Conservation (phyloP, 2,329 filamentous ascomycete species). For the Cercospora zeae-maydis region DNA sequence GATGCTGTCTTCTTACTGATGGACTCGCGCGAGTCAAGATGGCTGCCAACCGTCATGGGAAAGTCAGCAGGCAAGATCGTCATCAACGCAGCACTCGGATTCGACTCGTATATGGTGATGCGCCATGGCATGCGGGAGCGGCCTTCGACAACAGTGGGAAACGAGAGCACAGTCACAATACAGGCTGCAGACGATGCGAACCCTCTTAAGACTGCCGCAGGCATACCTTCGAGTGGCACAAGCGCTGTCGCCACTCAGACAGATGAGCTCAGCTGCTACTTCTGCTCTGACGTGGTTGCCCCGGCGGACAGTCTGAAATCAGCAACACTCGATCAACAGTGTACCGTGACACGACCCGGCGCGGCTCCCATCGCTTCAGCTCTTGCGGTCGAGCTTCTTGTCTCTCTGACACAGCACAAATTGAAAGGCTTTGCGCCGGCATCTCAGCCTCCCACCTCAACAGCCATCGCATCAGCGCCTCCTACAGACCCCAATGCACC, state of each 20-base stretch:
- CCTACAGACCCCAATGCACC: slow-evolving; percentile 32
- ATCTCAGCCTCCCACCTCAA: slow-evolving; percentile 27
- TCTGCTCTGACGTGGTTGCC: slow-evolving; percentile 96
- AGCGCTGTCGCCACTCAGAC: slow-evolving; percentile 26
- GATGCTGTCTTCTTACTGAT: slow-evolving; percentile 95
- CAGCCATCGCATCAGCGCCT: slow-evolving; percentile 32
- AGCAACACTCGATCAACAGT: slow-evolving; percentile 94
- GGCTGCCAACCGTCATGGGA: slow-evolving; percentile 94
- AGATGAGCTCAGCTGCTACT: slow-evolving; percentile 84
- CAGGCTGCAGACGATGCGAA: slow-evolving; percentile 25
- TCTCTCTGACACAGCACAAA: slow-evolving; percentile 74
- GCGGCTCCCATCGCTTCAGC: slow-evolving; percentile 90
- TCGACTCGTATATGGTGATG: slow-evolving; percentile 97
- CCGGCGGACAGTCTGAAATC: slow-evolving; percentile 92
- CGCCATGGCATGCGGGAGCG: slow-evolving; percentile 68
- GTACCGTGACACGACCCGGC: slow-evolving; percentile 91
- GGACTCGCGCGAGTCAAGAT: slow-evolving; percentile 94
- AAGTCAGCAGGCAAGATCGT: slow-evolving; percentile 92
- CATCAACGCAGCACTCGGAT: slow-evolving; percentile 92
- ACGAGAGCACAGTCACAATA: slow-evolving; percentile 22
- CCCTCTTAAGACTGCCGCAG: slow-evolving; percentile 24
- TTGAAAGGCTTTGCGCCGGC: slow-evolving; percentile 41
- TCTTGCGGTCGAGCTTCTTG: slow-evolving; percentile 82
- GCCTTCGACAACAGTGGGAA: slow-evolving; percentile 18
- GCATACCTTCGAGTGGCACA: slow-evolving; percentile 17